A percentile compares a stretch with the other conserved stretches of the same genome.
These are phyloP conservation scores for Hypholoma fasciculare DNA, from an alignment of 768 basidiomycete genomes.

Conservation along the genomic window DNA sequence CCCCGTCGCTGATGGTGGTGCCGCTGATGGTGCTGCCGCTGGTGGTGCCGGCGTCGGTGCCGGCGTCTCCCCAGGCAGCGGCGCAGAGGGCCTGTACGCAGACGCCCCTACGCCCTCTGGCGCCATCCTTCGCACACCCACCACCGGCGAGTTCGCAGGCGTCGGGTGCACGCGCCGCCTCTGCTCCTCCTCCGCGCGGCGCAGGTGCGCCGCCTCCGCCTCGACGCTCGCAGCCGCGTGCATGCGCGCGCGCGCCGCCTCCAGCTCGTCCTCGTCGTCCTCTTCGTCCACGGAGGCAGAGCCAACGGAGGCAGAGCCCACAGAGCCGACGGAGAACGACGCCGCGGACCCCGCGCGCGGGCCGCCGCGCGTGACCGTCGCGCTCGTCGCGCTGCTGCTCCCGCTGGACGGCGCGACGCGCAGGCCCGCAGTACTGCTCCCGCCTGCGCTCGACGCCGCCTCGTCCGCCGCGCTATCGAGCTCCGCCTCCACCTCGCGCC, in stretches of 20 bases:
- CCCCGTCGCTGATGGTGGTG: no score
- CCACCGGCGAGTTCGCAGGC: conserved; percentile 59
- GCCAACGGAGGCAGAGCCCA: no score
- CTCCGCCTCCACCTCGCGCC: not conserved
- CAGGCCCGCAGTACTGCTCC: not conserved
- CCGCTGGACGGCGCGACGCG: not conserved
- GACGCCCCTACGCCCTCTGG: conserved; percentile 15
- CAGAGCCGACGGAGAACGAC: not conserved
- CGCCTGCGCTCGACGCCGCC: not conserved
- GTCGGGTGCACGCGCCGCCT: conserved; percentile 45
- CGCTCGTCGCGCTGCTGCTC: not conserved
- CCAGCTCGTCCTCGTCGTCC: conserved; percentile 11
- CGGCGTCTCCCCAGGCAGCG: no score
- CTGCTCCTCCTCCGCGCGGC: conserved; percentile 26
- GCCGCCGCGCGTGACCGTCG: not conserved
- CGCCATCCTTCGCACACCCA: conserved; percentile 25
- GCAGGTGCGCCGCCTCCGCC: conserved; percentile 23
- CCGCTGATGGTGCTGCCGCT: not conserved
- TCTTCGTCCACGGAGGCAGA: not conserved
- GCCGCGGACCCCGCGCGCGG: not conserved
- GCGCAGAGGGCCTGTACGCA: no score
- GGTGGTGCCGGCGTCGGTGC: no score
- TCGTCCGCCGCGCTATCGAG: not conserved
- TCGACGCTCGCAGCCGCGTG: conserved; percentile 11
- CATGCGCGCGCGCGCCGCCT: not conserved